phyloP scores from a whole-genome alignment of 768 basidiomycete species.

The Collybia mongolica region DNA sequence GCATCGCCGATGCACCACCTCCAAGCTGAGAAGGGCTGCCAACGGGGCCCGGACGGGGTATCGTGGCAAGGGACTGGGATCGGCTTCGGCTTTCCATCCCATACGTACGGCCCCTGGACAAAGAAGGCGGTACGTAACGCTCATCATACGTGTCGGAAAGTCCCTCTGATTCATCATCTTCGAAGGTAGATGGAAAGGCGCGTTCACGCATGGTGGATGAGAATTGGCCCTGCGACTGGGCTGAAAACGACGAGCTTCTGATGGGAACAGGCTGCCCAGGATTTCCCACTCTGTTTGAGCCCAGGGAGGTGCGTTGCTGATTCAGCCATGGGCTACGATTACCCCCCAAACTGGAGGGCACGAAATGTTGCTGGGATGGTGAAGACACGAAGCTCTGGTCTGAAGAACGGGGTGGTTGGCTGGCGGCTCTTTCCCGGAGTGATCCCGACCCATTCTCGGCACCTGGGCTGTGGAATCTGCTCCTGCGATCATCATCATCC shows the following conservation, averaged over 20 bases:
- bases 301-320: slow-evolving; percentile 39
- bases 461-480: slow-evolving; percentile 50
- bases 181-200: slow-evolving; percentile 72
- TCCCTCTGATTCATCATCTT: slow-evolving; percentile 75
- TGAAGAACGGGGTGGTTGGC: slow-evolving; percentile 62
- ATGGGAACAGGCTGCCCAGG: slow-evolving; percentile 56
- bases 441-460: slow-evolving; percentile 42
- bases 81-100: slow-evolving; percentile 70
- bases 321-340: slow-evolving; percentile 40
- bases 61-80: slow-evolving; percentile 72
- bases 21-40: slow-evolving; percentile 43
- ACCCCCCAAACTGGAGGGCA: slow-evolving; percentile 49
- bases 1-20: slow-evolving; percentile 36
- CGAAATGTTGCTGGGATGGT: slow-evolving; percentile 49
- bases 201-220: slow-evolving; percentile 66
- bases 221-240: slow-evolving; percentile 54
- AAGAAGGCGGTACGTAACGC: slow-evolving; percentile 43
- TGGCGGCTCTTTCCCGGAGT: slow-evolving; percentile 63
- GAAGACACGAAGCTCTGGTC: slow-evolving; percentile 47
- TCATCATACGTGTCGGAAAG: slow-evolving; percentile 66
- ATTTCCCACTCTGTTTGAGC: slow-evolving; percentile 35
- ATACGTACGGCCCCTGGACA: slow-evolving; percentile 58
- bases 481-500: slow-evolving; percentile 60
- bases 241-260: slow-evolving; percentile 68
- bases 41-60: slow-evolving; percentile 51